A percentile compares a stretch with the other conserved stretches of the same genome.
phyloP scores from a whole-genome alignment of 257 asterid species.

The Thymus quinquecostatus region DNA sequence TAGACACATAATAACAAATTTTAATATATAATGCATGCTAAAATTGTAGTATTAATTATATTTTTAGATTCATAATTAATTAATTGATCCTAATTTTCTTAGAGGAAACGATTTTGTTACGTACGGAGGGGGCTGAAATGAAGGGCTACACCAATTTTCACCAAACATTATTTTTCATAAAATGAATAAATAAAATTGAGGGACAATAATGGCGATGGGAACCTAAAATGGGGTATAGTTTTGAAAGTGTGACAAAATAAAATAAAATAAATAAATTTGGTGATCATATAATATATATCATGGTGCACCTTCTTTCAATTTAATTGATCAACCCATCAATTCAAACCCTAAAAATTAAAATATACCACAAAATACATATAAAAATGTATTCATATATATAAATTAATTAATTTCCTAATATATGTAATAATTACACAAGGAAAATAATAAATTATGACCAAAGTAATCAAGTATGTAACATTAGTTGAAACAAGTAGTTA shows the following conservation, averaged over 20 bases:
- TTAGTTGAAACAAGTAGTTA: background rate
- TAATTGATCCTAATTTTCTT: background rate
- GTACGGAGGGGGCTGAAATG: constrained; percentile 43
- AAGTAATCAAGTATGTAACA: background rate
- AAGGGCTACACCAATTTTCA: constrained; percentile 21
- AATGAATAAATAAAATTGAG: background rate
- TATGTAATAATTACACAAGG: too few species aligned
- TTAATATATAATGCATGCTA: background rate
- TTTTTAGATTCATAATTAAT: background rate
- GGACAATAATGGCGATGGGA: constrained; percentile 23
- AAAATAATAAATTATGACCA: background rate
- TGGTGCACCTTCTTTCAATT: constrained; percentile 31
- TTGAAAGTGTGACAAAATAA: constrained; percentile 21
- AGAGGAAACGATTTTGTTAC: constrained; percentile 3
- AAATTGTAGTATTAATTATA: background rate
- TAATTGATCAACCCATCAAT: constrained; percentile 36
- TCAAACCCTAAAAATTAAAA: constrained; percentile 4
- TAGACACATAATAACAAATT: background rate
- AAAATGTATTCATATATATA: background rate
- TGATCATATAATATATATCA: background rate
- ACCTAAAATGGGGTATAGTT: constrained; percentile 25
- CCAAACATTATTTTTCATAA: constrained; percentile 25
- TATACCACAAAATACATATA: background rate
- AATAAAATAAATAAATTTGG: background rate
- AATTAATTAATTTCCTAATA: too few species aligned